phyloP scores from a whole-genome alignment of 2,329 filamentous ascomycete genomes.

The Chaetothyriales sp. region DNA sequence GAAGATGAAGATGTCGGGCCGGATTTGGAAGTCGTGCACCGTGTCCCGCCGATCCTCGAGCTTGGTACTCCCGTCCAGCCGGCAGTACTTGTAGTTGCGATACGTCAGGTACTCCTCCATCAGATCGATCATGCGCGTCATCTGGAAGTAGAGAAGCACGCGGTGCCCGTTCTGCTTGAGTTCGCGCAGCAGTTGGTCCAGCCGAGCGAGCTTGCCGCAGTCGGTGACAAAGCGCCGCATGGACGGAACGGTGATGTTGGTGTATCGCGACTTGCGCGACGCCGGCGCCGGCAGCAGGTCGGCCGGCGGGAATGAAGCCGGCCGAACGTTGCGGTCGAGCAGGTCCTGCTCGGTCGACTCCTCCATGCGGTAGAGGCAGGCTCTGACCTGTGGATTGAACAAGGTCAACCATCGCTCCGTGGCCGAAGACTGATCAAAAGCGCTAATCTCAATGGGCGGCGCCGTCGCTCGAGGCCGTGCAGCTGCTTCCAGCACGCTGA shows the following conservation, averaged over 20 bases:
- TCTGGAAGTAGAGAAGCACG: conserved; percentile 97
- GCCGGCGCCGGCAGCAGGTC: conserved; percentile 64
- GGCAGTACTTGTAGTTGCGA: conserved; percentile 97
- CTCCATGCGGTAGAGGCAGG: conserved; percentile 51
- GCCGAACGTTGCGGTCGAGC: conserved; percentile 57
- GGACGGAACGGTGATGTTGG: conserved; percentile 80
- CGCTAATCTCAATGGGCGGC: conserved; percentile 70
- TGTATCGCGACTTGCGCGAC: conserved; percentile 71
- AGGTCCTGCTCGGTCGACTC: conserved; percentile 57
- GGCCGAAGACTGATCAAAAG: conserved; percentile 51
- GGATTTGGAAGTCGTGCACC: conserved; percentile 88
- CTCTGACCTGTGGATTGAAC: conserved; percentile 67
- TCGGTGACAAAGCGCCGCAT: conserved; percentile 98
- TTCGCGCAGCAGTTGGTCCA: conserved; percentile 74
- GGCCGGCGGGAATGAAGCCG: conserved; percentile 47
- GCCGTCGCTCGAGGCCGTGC: conserved; percentile 66
- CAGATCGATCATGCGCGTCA: conserved; percentile 98
- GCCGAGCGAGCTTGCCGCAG: conserved; percentile 84
- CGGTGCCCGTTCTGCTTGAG: conserved; percentile 88
- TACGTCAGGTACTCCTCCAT: conserved; percentile 99
- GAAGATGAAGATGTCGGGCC: conserved; percentile 93
- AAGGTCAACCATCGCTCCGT: conserved; percentile 58
- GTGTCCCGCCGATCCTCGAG: conserved; percentile 93
- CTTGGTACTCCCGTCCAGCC: conserved; percentile 91
- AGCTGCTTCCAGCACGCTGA: conserved; percentile 68